phyloP scores from a whole-genome alignment of 495 filamentous ascomycete genomes.

The Hypoxylon cercidicola region DNA sequence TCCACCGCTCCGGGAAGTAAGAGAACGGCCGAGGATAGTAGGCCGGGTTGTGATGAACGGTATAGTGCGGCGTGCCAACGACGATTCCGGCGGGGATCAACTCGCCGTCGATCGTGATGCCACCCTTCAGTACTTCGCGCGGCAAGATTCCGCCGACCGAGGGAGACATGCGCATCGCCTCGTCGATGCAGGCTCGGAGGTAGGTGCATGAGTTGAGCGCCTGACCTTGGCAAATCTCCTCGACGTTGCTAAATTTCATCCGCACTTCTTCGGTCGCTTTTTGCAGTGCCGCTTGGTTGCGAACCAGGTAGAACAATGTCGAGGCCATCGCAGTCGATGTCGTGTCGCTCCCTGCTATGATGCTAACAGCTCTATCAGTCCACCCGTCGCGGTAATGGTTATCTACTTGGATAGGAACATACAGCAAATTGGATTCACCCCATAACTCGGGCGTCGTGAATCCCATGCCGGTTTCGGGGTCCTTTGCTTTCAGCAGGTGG shows the following conservation, averaged over 20 bases:
- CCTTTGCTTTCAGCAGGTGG: slow-evolving; percentile 65
- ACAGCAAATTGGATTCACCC: slow-evolving; percentile 76
- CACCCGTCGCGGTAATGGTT: background rate
- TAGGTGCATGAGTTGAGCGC: slow-evolving; percentile 67
- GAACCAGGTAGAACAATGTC: slow-evolving; percentile 73
- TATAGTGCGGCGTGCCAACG: slow-evolving; percentile 65
- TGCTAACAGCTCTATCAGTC: slow-evolving; percentile 42
- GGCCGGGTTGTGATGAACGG: slow-evolving; percentile 64
- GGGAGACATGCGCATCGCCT: slow-evolving; percentile 76
- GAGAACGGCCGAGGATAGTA: slow-evolving; percentile 65
- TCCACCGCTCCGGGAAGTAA: slow-evolving; percentile 67
- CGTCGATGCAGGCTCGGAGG: slow-evolving; percentile 72
- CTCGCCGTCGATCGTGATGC: slow-evolving; percentile 65
- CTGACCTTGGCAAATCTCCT: slow-evolving; percentile 61
- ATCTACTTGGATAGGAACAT: slow-evolving; percentile 19
- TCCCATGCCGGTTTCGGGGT: slow-evolving; percentile 71
- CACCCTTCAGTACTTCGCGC: slow-evolving; percentile 70
- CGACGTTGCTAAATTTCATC: slow-evolving; percentile 57
- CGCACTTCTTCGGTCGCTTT: slow-evolving; percentile 62
- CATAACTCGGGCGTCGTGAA: slow-evolving; percentile 74
- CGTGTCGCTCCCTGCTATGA: slow-evolving; percentile 71
- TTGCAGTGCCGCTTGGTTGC: slow-evolving; percentile 62
- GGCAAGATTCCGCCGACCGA: slow-evolving; percentile 69
- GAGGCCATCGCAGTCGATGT: slow-evolving; percentile 71
- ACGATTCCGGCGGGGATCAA: slow-evolving; percentile 62